Conservation (phyloP, 148 eudicot genomes). For the Dianthus caryophyllus region DNA sequence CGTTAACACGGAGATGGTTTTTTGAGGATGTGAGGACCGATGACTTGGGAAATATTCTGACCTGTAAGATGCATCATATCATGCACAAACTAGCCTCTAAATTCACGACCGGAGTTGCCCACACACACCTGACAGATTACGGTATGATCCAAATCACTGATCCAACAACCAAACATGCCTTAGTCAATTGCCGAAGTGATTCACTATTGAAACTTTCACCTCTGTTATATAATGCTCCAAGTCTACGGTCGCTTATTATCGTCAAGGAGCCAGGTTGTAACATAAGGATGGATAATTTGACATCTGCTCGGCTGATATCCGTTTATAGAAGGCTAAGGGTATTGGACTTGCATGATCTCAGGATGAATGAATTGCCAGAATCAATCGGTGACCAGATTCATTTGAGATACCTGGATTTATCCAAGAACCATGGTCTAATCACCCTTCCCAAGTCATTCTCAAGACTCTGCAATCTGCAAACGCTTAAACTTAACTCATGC, state of each 20-base stretch:
- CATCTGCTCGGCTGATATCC: conserved; percentile 9
- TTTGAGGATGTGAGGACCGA: conserved; percentile 14
- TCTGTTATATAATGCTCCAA: background rate
- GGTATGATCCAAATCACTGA: background rate
- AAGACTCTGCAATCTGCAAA: conserved; percentile 24
- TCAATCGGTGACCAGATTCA: conserved; percentile 24
- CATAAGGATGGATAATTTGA: background rate
- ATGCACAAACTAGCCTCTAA: conserved; percentile 9
- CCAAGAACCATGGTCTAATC: conserved; percentile 21
- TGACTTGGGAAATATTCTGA: conserved; percentile 17
- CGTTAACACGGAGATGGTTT: conserved; percentile 21
- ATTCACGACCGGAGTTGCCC: background rate
- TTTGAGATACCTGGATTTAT: conserved; percentile 25
- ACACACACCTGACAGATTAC: background rate
- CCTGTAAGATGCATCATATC: conserved; percentile 26
- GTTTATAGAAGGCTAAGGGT: conserved; percentile 20
- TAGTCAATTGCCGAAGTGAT: conserved; percentile 4
- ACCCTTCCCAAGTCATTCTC: conserved; percentile 21
- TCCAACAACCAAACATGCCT: conserved; percentile 14
- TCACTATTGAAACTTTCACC: conserved; percentile 1
- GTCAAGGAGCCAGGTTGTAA: conserved; percentile 16
- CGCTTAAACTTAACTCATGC: conserved; percentile 25
- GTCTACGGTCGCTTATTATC: conserved; percentile 21
- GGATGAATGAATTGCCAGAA: conserved; percentile 18
- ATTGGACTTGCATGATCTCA: conserved; percentile 26